Conservation (phyloP, 257 asterid species). For the Solanum piurae region DNA sequence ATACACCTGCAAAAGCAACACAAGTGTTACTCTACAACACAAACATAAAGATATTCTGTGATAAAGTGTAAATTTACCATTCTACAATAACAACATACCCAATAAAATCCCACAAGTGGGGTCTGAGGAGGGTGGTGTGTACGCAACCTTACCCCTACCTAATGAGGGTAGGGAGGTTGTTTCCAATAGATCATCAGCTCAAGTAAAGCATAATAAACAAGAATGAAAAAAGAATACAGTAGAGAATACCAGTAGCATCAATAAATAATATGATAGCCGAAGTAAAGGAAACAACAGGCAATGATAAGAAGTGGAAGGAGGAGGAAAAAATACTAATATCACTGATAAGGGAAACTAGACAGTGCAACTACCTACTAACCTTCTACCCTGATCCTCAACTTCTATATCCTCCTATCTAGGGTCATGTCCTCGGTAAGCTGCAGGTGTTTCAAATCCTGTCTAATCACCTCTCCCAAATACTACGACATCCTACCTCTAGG, state of each 20-base stretch:
- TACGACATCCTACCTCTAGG: neutral
- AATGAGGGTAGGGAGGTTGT: neutral
- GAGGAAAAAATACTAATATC: neutral
- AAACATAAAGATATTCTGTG: neutral
- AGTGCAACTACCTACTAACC: neutral
- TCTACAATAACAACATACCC: neutral
- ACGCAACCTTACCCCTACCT: neutral
- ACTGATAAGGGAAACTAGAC: neutral
- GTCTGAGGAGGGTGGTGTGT: neutral
- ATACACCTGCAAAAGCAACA: conserved; percentile 51
- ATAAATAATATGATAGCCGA: neutral
- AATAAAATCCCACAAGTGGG: neutral
- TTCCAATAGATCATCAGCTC: neutral
- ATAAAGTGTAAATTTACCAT: neutral
- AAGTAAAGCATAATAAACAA: neutral
- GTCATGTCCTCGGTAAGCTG: neutral
- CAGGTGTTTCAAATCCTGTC: neutral
- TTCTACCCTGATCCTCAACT: neutral
- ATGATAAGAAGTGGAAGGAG: neutral
- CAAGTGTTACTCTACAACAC: neutral
- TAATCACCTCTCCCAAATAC: neutral
- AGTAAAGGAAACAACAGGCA: neutral
- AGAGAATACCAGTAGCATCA: neutral
- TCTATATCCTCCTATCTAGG: neutral
- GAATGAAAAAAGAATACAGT: neutral